Conservation (phyloP, 371 early-diverging fungal species). For the Mucor indicus region DNA sequence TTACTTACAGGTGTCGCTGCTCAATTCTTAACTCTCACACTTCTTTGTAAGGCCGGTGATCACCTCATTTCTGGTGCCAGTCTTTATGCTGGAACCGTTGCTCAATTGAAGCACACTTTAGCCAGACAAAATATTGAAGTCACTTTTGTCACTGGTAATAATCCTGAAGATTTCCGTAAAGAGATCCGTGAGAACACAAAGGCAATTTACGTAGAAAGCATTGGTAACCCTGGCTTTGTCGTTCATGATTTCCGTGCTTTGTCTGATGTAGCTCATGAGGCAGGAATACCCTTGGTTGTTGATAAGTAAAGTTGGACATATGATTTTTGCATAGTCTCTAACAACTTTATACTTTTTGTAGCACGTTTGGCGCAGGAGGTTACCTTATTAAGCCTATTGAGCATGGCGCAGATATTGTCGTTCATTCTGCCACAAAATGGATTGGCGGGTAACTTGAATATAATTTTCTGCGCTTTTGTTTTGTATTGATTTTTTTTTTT, state of each 20-base stretch:
- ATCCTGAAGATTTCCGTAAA: conserved; percentile 52
- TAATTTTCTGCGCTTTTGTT: too few relatives aligned
- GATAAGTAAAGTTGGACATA: conserved; percentile 57
- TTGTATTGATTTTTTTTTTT: neutral
- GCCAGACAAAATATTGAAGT: conserved; percentile 78
- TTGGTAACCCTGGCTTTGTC: conserved; percentile 82
- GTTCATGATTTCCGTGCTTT: conserved; percentile 79
- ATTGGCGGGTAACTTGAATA: conserved; percentile 52
- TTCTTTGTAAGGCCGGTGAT: conserved; percentile 70
- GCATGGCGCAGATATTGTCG: conserved; percentile 90
- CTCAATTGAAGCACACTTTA: conserved; percentile 78
- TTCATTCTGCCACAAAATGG: conserved; percentile 91
- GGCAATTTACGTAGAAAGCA: conserved; percentile 81
- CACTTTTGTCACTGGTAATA: conserved; percentile 69
- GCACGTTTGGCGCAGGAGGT: conserved; percentile 91
- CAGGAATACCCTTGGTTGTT: conserved; percentile 80
- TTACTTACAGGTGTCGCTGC: conserved; percentile 72
- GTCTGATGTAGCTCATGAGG: conserved; percentile 71
- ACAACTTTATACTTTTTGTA: conserved; percentile 50
- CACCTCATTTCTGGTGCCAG: conserved; percentile 78
- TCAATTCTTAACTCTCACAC: conserved; percentile 73
- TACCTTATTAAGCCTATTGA: conserved; percentile 81
- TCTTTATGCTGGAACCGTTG: conserved; percentile 85
- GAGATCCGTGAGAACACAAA: conserved; percentile 81
- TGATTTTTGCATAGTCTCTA: too few relatives aligned